Percentiles rank a stretch among this genome's conserved stretches.
Evolutionary conservation across 2,329 filamentous ascomycete species (phyloP).

Genomic region (Diplodia seriata): DNA sequence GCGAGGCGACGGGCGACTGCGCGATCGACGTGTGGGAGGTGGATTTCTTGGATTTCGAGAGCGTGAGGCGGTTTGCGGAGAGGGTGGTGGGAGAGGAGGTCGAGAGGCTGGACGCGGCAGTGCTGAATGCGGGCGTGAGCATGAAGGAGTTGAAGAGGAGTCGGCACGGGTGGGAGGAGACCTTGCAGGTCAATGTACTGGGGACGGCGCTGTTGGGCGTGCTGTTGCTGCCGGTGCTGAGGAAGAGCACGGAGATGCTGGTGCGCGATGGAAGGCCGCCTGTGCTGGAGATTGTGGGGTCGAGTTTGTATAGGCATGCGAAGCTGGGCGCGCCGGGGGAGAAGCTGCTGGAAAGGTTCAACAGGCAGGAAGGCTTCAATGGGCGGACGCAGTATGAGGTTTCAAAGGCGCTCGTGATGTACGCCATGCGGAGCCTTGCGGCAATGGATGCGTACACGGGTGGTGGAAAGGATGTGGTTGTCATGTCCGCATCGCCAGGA

Average conservation of each 20-base stretch:
- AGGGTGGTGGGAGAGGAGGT: conserved; percentile 37
- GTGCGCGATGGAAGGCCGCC: conserved; percentile 11
- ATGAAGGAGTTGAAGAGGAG: conserved; percentile 34
- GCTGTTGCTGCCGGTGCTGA: conserved; percentile 42
- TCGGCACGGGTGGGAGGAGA: conserved; percentile 41
- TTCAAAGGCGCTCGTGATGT: conserved; percentile 14
- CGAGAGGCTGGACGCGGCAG: conserved; percentile 45
- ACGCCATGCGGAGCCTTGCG: conserved; percentile 19
- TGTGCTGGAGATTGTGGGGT: conserved; percentile 33
- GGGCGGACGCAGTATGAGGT: conserved; percentile 19
- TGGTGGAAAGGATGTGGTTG: conserved; percentile 31
- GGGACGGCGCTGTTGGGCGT: conserved; percentile 48
- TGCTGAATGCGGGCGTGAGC: conserved; percentile 51
- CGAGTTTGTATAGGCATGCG: conserved; percentile 32
- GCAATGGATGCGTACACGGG: conserved; percentile 10
- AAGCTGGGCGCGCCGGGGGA: conserved; percentile 10
- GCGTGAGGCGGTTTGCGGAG: conserved; percentile 46
- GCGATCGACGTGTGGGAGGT: conserved; percentile 56
- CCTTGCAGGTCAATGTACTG: conserved; percentile 51
- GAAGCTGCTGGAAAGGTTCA: conserved; percentile 8
- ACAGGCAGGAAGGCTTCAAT: conserved; percentile 3
- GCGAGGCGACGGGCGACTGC: conserved; percentile 31
- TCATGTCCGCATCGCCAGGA: conserved; percentile 35
- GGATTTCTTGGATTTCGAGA: conserved; percentile 52
- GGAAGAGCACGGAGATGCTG: background rate